Percentiles rank a stretch among this genome's conserved stretches.
Evolutionary conservation across 768 basidiomycete genomes (phyloP).

Genomic region (Hericium erinaceus): DNA sequence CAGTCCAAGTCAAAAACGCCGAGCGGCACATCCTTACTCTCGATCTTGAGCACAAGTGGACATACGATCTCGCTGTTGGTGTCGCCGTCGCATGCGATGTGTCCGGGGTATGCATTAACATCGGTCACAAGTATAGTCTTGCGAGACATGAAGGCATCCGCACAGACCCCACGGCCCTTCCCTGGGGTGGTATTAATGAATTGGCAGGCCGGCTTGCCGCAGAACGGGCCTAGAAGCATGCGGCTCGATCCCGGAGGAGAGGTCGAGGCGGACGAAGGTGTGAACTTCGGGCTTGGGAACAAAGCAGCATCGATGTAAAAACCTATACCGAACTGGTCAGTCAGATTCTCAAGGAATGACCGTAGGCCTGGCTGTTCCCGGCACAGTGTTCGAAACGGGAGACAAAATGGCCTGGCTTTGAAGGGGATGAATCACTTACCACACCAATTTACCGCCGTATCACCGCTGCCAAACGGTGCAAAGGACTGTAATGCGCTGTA

Average conservation of each 20-base stretch:
- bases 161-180: constrained; percentile 71
- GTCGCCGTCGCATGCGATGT: constrained; percentile 89
- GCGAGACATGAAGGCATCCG: constrained; percentile 55
- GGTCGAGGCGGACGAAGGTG: constrained; percentile 6
- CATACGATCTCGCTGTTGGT: constrained; percentile 88
- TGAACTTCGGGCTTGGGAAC: constrained; percentile 41
- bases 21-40: constrained; percentile 19
- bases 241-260: constrained; percentile 14
- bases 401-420: too few species aligned
- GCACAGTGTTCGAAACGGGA: too few species aligned
- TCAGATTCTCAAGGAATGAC: too few species aligned
- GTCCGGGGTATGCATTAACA: constrained; percentile 78
- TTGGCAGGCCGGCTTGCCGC: constrained; percentile 88
- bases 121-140: constrained; percentile 62
- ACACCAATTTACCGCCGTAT: constrained; percentile 84
- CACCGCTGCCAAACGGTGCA: constrained; percentile 50
- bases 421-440: constrained; percentile 41
- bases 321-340: constrained; percentile 37
- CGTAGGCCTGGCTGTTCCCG: too few species aligned
- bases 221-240: constrained; percentile 76
- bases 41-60: constrained; percentile 44
- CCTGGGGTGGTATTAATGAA: constrained; percentile 53
- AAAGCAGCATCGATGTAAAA: constrained; percentile 71
- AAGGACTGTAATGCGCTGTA: constrained; percentile 72
- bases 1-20: constrained; percentile 43